These are phyloP conservation scores for Solanum phureja DNA, from an alignment of 257 asterid species.

Conservation along the genomic window DNA sequence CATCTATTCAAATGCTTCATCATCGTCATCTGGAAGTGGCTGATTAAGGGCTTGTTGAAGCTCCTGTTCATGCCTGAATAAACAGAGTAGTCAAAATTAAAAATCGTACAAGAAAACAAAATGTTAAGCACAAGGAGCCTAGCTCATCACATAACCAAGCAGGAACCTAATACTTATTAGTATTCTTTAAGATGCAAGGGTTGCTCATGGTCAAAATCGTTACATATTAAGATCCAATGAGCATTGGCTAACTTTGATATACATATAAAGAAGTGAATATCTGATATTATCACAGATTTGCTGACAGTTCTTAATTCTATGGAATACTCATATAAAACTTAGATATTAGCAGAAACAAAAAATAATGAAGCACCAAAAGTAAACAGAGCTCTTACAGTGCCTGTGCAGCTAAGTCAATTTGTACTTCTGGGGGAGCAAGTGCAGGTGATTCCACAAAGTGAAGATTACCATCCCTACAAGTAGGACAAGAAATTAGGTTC, in stretches of 20 bases:
- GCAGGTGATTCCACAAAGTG: slow-evolving; percentile 71
- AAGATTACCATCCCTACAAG: slow-evolving; percentile 39
- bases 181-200: not conserved
- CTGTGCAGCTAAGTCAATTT: slow-evolving; percentile 49
- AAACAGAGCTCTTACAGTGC: slow-evolving; percentile 24
- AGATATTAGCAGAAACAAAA: not conserved
- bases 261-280: not conserved
- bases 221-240: not conserved
- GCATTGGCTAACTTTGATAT: not conserved
- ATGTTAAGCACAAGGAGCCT: not conserved
- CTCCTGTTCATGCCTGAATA: slow-evolving; percentile 12
- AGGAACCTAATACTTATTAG: not conserved
- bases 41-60: slow-evolving; percentile 26
- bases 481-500: not conserved
- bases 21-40: slow-evolving; percentile 81
- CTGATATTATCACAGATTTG: not conserved
- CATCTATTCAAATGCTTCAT: slow-evolving; percentile 44
- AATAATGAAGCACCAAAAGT: not conserved
- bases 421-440: slow-evolving; percentile 64
- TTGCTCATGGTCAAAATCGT: not conserved
- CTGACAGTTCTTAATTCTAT: not conserved
- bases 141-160: not conserved
- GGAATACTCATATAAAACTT: not conserved
- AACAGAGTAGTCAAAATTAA: not conserved
- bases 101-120: not conserved